Conservation (phyloP, 345 rosid genomes). For the Alliaria petiolata region DNA sequence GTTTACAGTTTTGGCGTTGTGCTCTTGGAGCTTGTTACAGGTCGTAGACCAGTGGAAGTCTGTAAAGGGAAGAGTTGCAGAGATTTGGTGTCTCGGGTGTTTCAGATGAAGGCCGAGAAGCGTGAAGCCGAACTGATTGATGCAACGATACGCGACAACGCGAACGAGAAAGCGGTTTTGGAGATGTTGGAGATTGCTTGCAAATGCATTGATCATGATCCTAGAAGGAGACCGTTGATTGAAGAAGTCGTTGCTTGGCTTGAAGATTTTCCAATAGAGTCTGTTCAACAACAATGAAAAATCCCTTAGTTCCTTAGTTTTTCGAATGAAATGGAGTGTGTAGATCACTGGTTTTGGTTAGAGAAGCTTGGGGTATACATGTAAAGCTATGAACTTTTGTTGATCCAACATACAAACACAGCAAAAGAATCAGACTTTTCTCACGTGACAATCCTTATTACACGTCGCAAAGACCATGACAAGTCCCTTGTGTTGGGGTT, state of each 20-base stretch:
- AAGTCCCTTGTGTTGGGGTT: neutral
- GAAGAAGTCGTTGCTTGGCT: constrained; percentile 78
- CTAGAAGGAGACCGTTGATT: constrained; percentile 66
- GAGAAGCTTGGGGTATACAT: constrained; percentile 31
- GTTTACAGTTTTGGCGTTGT: constrained; percentile 95
- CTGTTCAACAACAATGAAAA: constrained; percentile 28
- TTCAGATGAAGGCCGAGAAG: constrained; percentile 73
- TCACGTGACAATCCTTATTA: too few species aligned
- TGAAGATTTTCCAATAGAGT: too few species aligned
- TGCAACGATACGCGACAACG: constrained; percentile 53
- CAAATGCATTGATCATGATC: constrained; percentile 73
- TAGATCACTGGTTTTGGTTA: constrained; percentile 27
- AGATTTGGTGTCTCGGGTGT: constrained; percentile 83
- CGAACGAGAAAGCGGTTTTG: constrained; percentile 46
- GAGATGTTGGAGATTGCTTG: constrained; percentile 80
- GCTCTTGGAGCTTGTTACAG: constrained; percentile 83
- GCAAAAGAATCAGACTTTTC: neutral
- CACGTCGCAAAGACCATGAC: neutral
- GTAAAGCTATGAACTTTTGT: constrained; percentile 24
- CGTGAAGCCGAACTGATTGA: constrained; percentile 69
- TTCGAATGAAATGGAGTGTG: too few species aligned
- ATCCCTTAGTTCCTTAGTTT: constrained; percentile 20
- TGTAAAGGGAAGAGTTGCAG: constrained; percentile 85
- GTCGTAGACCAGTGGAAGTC: constrained; percentile 90
- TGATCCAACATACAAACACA: neutral